Percentiles rank a stretch among this genome's conserved stretches.
Conservation (phyloP, 345 rosid genomes). For the Ceriops decandra region DNA sequence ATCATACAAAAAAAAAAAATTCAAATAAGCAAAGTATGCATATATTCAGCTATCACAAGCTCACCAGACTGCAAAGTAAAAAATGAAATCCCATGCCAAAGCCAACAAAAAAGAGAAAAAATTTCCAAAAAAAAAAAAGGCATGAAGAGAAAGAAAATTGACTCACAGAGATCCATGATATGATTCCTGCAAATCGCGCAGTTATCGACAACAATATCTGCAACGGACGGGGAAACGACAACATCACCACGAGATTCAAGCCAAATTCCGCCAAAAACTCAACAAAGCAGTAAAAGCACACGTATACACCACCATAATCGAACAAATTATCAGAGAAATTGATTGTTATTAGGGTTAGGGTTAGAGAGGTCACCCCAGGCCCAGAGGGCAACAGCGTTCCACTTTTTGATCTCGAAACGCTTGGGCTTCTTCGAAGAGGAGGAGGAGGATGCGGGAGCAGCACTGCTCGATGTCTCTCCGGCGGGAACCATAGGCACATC, state of each 20-base stretch:
- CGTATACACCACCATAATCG: too few relatives aligned
- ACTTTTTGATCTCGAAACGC: slow-evolving; percentile 84
- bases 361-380: slow-evolving; percentile 68
- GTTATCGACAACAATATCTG: slow-evolving; percentile 92
- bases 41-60: background rate
- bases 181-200: slow-evolving; percentile 96
- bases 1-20: background rate
- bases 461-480: slow-evolving; percentile 57
- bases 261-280: background rate
- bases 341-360: slow-evolving; percentile 18
- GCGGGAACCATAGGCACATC: slow-evolving; percentile 76
- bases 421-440: slow-evolving; percentile 74
- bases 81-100: too few relatives aligned
- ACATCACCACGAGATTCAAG: slow-evolving; percentile 7
- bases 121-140: background rate
- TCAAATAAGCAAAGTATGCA: background rate
- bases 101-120: too few relatives aligned
- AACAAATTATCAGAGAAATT: background rate
- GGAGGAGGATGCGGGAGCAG: slow-evolving; percentile 28
- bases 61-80: background rate
- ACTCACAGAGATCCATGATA: slow-evolving; percentile 94
- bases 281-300: too few relatives aligned
- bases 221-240: slow-evolving; percentile 15
- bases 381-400: slow-evolving; percentile 96
- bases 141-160: background rate